phyloP scores from a whole-genome alignment of 2,329 filamentous ascomycete species.

The Exophiala viscosa region DNA sequence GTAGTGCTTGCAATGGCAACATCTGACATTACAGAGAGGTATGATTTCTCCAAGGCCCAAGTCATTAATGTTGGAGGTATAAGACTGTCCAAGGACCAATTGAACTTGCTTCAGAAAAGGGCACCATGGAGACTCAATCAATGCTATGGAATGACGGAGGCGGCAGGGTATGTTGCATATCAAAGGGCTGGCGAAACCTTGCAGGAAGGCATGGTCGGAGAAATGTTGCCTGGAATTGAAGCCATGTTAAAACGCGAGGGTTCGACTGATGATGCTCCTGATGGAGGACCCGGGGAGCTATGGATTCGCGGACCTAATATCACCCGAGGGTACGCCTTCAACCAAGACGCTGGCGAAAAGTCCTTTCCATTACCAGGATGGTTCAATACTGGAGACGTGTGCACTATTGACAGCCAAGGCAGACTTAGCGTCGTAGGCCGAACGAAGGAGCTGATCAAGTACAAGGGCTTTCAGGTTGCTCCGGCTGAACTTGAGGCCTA shows the following conservation, averaged over 20 bases:
- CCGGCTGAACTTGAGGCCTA: conserved; percentile 63
- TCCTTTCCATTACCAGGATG: conserved; percentile 63
- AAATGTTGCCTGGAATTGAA: conserved; percentile 71
- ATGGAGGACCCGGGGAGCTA: conserved; percentile 64
- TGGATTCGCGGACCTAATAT: conserved; percentile 60
- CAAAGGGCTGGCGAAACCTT: conserved; percentile 66
- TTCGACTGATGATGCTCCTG: conserved; percentile 51
- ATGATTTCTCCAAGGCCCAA: conserved; percentile 79
- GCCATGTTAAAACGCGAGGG: conserved; percentile 56
- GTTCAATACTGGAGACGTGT: conserved; percentile 86
- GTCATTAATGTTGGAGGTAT: too few relatives aligned
- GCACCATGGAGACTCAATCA: conserved; percentile 49
- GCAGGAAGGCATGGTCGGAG: conserved; percentile 73
- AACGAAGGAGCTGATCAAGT: conserved; percentile 62
- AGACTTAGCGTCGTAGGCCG: conserved; percentile 89
- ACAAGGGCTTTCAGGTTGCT: conserved; percentile 68
- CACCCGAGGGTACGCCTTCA: conserved; percentile 52
- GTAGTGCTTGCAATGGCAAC: conserved; percentile 75
- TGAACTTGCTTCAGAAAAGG: conserved; percentile 62
- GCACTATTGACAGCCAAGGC: conserved; percentile 68
- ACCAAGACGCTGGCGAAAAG: conserved; percentile 46
- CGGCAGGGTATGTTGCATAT: conserved; percentile 75
- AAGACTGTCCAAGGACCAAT: too few relatives aligned
- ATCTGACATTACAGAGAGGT: conserved; percentile 71
- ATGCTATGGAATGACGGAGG: conserved; percentile 77